A percentile compares a stretch with the other conserved stretches of the same genome.
phyloP scores from a whole-genome alignment of 352 stramenopile genomes.

The Phytophthora aleatoria region DNA sequence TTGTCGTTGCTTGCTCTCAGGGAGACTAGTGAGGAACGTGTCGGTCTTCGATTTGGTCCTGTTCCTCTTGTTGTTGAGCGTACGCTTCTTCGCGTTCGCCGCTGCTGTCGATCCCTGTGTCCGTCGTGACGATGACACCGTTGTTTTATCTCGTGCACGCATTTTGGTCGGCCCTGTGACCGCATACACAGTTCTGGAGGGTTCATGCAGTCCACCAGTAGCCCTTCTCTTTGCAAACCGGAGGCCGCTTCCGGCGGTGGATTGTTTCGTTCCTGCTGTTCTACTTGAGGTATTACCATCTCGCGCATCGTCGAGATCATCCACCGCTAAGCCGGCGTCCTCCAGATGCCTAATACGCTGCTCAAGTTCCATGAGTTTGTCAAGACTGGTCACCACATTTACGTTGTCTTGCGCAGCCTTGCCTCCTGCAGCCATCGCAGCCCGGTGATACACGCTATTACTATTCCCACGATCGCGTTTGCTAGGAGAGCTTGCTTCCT shows the following conservation, averaged over 20 bases:
- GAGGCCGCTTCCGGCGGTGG: conserved; percentile 29
- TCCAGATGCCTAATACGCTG: conserved; percentile 88
- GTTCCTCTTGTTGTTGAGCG: conserved; percentile 30
- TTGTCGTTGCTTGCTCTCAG: conserved; percentile 65
- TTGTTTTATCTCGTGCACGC: conserved; percentile 36
- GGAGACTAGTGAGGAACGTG: conserved; percentile 66
- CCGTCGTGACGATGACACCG: conserved; percentile 10
- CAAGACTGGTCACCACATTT: conserved; percentile 77
- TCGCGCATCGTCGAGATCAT: conserved; percentile 38
- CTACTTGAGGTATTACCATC: conserved; percentile 30
- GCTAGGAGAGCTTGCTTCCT: conserved; percentile 27
- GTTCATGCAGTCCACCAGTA: conserved; percentile 43
- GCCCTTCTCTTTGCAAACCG: conserved; percentile 61
- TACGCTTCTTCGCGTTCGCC: conserved; percentile 38
- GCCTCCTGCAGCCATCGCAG: conserved; percentile 26
- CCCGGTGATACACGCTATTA: conserved; percentile 46
- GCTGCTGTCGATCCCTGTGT: conserved; percentile 14
- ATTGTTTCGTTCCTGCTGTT: conserved; percentile 25
- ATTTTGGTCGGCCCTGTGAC: conserved; percentile 52
- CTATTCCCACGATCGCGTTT: conserved; percentile 24
- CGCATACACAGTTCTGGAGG: conserved; percentile 57
- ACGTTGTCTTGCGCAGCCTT: conserved; percentile 30
- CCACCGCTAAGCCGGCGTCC: conserved; percentile 56
- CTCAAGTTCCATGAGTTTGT: conserved; percentile 91
- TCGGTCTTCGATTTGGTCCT: conserved; percentile 23